A percentile compares a stretch with the other conserved stretches of the same genome.
Evolutionary conservation across 768 basidiomycete species (phyloP).

Genomic region (Mycena pura): DNA sequence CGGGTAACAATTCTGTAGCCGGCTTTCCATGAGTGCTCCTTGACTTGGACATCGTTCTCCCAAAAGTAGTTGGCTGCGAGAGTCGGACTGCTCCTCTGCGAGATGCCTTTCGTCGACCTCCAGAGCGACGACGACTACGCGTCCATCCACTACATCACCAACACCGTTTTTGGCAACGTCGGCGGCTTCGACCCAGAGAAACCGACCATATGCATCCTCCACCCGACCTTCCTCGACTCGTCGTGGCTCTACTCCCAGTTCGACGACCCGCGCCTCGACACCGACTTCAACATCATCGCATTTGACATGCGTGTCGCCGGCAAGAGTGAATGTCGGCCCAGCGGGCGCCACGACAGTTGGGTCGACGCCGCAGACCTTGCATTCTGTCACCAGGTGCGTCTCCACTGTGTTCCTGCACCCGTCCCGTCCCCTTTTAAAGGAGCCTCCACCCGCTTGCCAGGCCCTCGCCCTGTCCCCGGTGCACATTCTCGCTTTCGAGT

Average conservation of each 20-base stretch:
- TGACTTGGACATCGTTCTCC: too few relatives aligned
- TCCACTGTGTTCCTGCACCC: not conserved
- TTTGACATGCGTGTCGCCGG: conserved; percentile 76
- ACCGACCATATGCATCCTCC: conserved; percentile 72
- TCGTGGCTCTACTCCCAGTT: conserved; percentile 73
- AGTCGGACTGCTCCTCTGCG: too few relatives aligned
- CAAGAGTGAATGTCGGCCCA: conserved; percentile 59
- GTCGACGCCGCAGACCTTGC: conserved; percentile 83
- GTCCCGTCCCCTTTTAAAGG: not conserved
- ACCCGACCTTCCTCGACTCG: conserved; percentile 72
- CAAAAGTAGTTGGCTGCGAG: too few relatives aligned
- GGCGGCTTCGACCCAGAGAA: conserved; percentile 69
- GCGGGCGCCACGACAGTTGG: conserved; percentile 71
- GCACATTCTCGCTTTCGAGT: conserved; percentile 77
- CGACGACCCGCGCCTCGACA: conserved; percentile 66
- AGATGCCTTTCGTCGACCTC: conserved; percentile 76
- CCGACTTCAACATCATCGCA: conserved; percentile 72
- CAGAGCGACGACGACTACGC: conserved; percentile 68
- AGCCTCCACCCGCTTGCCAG: conserved; percentile 39
- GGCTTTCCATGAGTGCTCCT: not conserved
- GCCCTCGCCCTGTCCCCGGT: conserved; percentile 67
- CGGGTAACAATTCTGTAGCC: too few relatives aligned
- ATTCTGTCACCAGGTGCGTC: conserved; percentile 63
- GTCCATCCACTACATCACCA: conserved; percentile 76
- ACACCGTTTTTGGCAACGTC: conserved; percentile 63